Evolutionary conservation across 345 rosid genomes (phyloP), one percentile per base, ranked within the genome.

Genomic region (Brassica juncea): DNA sequence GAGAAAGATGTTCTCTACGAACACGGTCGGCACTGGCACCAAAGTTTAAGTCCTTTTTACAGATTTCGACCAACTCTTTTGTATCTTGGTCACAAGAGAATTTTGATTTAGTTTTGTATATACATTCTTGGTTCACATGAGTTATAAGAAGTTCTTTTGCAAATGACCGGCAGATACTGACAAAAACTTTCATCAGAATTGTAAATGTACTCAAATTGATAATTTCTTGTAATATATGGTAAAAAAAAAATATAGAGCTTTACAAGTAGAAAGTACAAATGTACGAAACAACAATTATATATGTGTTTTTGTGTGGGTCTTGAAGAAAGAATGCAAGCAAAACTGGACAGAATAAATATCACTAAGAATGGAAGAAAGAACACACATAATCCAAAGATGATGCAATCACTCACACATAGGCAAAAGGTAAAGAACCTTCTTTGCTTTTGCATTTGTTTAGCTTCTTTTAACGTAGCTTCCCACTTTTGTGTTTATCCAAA

Each of bases 401-500:
- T 75, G 37, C 35, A 55, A 55, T 49, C 67, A 72, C 66, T 49
- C 70, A 7, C 73, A 76, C 25, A 61, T 4, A 39, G 21, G 23
- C 19, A 47, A 75, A 9, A 11, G 34, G 65, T 49, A 37, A 25
- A 47, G 42, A 25, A 77, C 6, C 65, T 83, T 59, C 79, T 52
- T 39, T 4, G 39, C 6, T 34, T 35, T 23, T 47, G 21, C 21
- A 21, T 47, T 47, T 21, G 16, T 27, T 3, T 27, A 32, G 39
- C 39, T 44, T 47, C 9, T 21, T 16, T 52, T 32, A 81, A 15
- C 16, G 61, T 32, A 9, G 19, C n/a, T 81, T 81, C 67, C 76
- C 84, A 68, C 68, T 49, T 72, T 86, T 85, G 72, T 89, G 84
- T 76, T 79, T 86, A 67, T 77, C 89, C 81, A 90, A 74, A 71